Evolutionary conservation across 805 yeast species (phyloP).

Genomic region (Metschnikowia koreensis): DNA sequence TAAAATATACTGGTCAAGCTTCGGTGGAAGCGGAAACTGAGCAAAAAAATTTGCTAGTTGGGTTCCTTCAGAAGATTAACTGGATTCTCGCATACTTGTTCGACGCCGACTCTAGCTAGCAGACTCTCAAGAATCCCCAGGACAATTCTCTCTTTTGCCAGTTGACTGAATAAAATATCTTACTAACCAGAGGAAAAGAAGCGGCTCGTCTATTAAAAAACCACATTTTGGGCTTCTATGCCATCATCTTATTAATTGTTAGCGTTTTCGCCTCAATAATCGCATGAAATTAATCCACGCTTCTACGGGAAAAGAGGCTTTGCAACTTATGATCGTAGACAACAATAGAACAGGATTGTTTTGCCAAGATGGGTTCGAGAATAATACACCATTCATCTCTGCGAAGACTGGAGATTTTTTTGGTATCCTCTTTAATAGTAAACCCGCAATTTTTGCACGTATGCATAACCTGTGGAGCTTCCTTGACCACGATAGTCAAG

Average conservation of each 20-base stretch:
- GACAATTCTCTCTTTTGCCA: conserved; percentile 9
- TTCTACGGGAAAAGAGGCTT: conserved; percentile 12
- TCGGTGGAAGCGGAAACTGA: conserved; percentile 5
- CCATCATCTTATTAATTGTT: conserved; percentile 5
- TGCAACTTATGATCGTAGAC: conserved; percentile 17
- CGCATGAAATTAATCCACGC: not conserved
- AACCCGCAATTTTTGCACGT: conserved; percentile 38
- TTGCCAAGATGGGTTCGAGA: conserved; percentile 18
- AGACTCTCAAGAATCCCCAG: not conserved
- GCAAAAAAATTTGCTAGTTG: conserved; percentile 5
- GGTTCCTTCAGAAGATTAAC: conserved; percentile 7
- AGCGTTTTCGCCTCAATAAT: conserved; percentile 5
- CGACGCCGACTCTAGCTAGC: conserved; percentile 9
- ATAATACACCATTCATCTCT: conserved; percentile 21
- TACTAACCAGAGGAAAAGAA: conserved; percentile 9
- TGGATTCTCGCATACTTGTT: conserved; percentile 12
- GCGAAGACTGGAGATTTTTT: conserved; percentile 10
- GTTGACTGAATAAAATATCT: conserved; percentile 1
- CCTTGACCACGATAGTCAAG: conserved; percentile 26
- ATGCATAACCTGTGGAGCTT: conserved; percentile 21
- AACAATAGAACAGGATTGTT: conserved; percentile 14
- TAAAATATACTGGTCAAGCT: conserved; percentile 4
- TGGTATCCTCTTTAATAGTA: conserved; percentile 13
- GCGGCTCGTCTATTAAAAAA: conserved; percentile 9
- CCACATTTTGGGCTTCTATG: conserved; percentile 7